A percentile compares a stretch with the other conserved stretches of the same genome.
These are phyloP conservation scores for Prunus armeniaca DNA, from an alignment of 306 rosid genomes.

Conservation along the genomic window DNA sequence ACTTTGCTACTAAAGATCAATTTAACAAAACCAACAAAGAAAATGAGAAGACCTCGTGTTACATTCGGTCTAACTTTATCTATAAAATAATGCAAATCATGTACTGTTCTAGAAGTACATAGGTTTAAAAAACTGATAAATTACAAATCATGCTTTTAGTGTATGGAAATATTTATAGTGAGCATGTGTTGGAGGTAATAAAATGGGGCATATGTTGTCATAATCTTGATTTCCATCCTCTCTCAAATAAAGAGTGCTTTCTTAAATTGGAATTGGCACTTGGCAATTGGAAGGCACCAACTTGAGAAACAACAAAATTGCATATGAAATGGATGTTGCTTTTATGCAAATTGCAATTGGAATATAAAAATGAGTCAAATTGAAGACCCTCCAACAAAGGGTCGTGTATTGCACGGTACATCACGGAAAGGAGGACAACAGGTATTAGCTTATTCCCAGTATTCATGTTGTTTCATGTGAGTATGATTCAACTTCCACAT, in stretches of 20 bases:
- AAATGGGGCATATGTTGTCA: background rate
- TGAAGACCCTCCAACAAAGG: background rate
- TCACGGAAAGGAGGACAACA: constrained; percentile 7
- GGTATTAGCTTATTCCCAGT: background rate
- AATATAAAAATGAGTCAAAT: background rate
- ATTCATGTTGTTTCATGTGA: constrained; percentile 38
- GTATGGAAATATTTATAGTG: too few species aligned
- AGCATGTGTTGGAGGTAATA: too few species aligned
- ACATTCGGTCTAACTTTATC: background rate
- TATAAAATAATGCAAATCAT: background rate
- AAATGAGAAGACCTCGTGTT: background rate
- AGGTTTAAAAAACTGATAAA: background rate
- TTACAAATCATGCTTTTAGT: too few species aligned
- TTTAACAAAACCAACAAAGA: background rate
- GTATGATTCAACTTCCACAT: constrained; percentile 19
- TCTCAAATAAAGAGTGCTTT: background rate
- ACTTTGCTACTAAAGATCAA: background rate
- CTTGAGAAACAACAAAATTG: background rate
- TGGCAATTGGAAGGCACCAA: background rate
- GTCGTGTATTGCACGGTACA: constrained; percentile 19
- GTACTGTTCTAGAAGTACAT: background rate
- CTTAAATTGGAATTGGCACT: background rate
- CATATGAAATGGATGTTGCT: background rate
- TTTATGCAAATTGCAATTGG: background rate
- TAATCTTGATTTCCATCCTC: background rate